Conservation (phyloP, 805 yeast genomes). For the Blastobotrys attinorum region DNA sequence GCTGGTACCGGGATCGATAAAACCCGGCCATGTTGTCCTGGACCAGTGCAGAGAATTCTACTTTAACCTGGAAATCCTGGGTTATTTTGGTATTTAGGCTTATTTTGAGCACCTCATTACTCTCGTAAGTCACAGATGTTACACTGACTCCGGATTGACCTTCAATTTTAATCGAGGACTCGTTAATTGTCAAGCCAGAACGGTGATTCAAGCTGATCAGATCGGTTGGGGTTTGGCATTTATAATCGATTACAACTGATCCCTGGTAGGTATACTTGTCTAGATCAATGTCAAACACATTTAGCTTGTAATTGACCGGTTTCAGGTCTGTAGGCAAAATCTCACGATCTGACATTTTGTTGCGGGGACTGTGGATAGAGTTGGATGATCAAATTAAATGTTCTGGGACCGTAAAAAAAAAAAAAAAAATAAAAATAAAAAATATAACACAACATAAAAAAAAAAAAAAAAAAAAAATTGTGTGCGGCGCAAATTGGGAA, state of each 20-base stretch:
- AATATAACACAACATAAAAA: too few relatives aligned
- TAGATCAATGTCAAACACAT: conserved; percentile 50
- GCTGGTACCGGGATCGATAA: conserved; percentile 58
- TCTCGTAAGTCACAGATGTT: conserved; percentile 29
- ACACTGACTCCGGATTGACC: conserved; percentile 21
- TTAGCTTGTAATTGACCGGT: conserved; percentile 69
- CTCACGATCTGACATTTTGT: conserved; percentile 25
- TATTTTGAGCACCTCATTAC: conserved; percentile 54
- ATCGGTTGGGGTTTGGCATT: conserved; percentile 34
- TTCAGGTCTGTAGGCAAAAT: conserved; percentile 57
- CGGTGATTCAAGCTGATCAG: conserved; percentile 44
- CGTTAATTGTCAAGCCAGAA: conserved; percentile 47
- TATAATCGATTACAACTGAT: conserved; percentile 35
- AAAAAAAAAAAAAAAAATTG: too few relatives aligned
- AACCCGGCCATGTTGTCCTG: conserved; percentile 80
- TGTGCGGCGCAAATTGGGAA: too few relatives aligned
- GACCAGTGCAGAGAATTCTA: conserved; percentile 54
- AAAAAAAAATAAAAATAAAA: too few relatives aligned
- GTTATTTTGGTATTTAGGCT: conserved; percentile 35
- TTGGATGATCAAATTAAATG: background rate
- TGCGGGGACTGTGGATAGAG: background rate
- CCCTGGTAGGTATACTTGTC: conserved; percentile 31
- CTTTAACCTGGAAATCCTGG: conserved; percentile 31
- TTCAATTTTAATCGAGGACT: conserved; percentile 24
- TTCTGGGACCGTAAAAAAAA: too few relatives aligned